Evolutionary conservation across 495 filamentous ascomycete species (phyloP), one percentile per base, ranked within the genome.

Genomic region (Daldinia loculata): DNA sequence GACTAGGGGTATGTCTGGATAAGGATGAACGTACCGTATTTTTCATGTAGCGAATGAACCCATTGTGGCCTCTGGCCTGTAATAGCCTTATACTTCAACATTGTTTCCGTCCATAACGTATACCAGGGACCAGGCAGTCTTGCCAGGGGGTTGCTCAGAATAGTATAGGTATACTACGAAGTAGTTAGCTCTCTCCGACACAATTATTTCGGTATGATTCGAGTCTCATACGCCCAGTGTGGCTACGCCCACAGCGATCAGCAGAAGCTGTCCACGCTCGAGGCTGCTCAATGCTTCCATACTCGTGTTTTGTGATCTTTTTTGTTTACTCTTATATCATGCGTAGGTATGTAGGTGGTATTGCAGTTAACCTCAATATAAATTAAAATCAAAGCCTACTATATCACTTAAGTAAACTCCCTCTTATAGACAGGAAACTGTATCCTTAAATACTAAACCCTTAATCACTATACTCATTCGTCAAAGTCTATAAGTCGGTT

Each of bases 31-130:
- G 7, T 59, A 81, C 83, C 83, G 65, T 84, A 84, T 77, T 79
- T 67, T 53, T 79, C 55, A 61, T 85, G 83, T 4, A 85, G 74
- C 0, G 24, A 4, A n/a, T 85, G 81, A 30, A 85, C 71, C 60
- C 82, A 85, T 51, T 56, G 50, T 5, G 80, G 75, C 14, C 67
- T 62, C 9, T 62, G 56, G 4, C 82, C 82, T 2, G 4, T 72
- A 11, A 84, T 38, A 58, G 60, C 74, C 26, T 83, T 70, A 63
- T 79, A 83, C 14, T 67, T 74, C 12, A 77, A 50, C 1, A 80
- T 53, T 7, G 73, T 6, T 6, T 69, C 66, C 9, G 83, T 84
- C 71, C 74, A 84, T 58, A 76, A 78, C 0, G 82, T 74, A 62
- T 79, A 76, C 77, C 75, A 79, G 12, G 74, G 74, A 6, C 74